phyloP scores from a whole-genome alignment of 2,329 filamentous ascomycete genomes.

The Hortaea werneckii region DNA sequence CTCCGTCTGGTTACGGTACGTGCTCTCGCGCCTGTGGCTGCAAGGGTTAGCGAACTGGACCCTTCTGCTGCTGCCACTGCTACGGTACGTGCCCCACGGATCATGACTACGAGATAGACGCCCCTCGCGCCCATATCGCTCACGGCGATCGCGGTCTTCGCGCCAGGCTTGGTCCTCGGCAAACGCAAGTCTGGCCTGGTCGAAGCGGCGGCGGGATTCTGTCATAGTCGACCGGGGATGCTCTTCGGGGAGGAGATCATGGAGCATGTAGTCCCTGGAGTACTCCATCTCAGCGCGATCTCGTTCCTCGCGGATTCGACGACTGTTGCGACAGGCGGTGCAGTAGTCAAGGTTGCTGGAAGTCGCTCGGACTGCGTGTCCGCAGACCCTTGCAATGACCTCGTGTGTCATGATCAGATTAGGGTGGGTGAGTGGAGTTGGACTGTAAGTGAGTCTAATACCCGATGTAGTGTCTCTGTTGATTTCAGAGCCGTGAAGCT shows the following conservation, averaged over 20 bases:
- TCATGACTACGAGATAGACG: too few species aligned
- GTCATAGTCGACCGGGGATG: background rate
- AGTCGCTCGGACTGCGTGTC: background rate
- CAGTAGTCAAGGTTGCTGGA: background rate
- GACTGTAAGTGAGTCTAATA: too few species aligned
- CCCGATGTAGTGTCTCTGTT: too few species aligned
- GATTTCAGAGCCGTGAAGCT: too few species aligned
- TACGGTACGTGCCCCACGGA: too few species aligned
- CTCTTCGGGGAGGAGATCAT: background rate
- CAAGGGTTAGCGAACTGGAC: background rate
- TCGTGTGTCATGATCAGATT: background rate
- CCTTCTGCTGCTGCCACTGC: too few species aligned
- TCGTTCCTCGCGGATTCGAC: background rate
- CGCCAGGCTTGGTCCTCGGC: background rate
- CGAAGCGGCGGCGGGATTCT: background rate
- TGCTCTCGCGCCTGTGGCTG: background rate
- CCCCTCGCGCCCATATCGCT: background rate
- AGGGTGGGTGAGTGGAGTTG: too few species aligned
- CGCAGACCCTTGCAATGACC: background rate
- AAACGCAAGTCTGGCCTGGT: background rate
- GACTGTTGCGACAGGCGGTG: background rate
- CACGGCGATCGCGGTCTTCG: background rate
- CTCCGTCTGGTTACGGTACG: background rate
- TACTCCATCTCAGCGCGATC: background rate
- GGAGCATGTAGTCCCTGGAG: background rate